Base-by-base conservation (phyloP, 2,329 filamentous ascomycete genomes). In the Huntiella omanensis region DNA sequence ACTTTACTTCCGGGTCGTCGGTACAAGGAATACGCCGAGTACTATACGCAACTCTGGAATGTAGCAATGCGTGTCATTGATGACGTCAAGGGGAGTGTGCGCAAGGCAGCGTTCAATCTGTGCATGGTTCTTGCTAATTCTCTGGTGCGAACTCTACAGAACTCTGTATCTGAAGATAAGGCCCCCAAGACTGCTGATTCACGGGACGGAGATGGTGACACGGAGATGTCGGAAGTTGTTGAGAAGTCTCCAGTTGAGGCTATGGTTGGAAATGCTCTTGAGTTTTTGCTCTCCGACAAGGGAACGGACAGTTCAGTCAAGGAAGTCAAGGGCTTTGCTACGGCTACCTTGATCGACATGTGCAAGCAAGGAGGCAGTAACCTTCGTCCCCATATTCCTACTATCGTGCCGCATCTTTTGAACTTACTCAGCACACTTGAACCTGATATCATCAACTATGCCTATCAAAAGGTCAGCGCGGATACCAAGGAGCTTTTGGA, bases 11-110 rank as follows among this genome's bases (percentile, higher is more conserved):
- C 91, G 53, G 87, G 87, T 0, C 73, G 83, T 22, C 75, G 78
- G 2, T 78, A 83, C 50, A 65, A 69, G 28, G 75, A 80, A 60
- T 96, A 95, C 55, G 83, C 88, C 54, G 75, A 76, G 49, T 87
- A 91, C 56, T 80, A 96, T 43, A 73, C 79, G 46, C 74, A 85
- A 15, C 85, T 96, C 42, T 95, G 91, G 80, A 74, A 73, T 8
- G 75, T 81, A 22, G 81, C 85, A 0, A 81, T 96, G 60, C 92
- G 85, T 56, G 86, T 98, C 0, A 68, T 96, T 4, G 91, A 98
- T 59, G 91, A 98, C 59, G 92, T 96, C 60, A 98, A 98, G 59
- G 81, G 80, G 5, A 86, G 81, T 1, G 91, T 98, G 4, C 74
- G 91, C 44, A 69, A 73, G 33, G 82, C 86, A 1, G 91, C 91